Evolutionary conservation across 495 filamentous ascomycete species (phyloP).

Genomic region (Trypethelium eluteriae): DNA sequence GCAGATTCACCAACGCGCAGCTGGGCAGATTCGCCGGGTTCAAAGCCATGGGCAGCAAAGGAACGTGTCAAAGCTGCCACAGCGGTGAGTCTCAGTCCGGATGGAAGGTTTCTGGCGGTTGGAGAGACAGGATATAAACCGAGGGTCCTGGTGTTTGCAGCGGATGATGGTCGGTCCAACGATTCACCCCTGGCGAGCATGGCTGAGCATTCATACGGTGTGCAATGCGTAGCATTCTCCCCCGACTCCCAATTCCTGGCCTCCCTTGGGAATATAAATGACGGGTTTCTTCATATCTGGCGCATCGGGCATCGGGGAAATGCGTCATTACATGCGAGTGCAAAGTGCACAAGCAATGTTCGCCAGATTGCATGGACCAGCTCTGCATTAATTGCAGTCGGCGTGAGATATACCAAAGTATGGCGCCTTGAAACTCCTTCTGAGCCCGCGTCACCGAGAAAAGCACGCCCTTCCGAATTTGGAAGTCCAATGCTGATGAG

Average conservation of each 20-base stretch:
- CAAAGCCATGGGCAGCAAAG: constrained; percentile 72
- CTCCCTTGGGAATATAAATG: constrained; percentile 77
- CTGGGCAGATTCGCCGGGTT: constrained; percentile 52
- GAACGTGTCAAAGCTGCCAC: constrained; percentile 93
- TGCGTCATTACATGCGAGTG: constrained; percentile 82
- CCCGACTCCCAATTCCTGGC: constrained; percentile 80
- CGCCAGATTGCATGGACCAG: constrained; percentile 86
- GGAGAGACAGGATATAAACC: constrained; percentile 96
- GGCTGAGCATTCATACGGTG: constrained; percentile 83
- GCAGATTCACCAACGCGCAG: constrained; percentile 41
- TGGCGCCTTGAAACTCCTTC: constrained; percentile 69
- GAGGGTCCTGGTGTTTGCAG: constrained; percentile 80
- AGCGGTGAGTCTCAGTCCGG: constrained; percentile 83
- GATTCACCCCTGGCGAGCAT: constrained; percentile 80
- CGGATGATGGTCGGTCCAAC: constrained; percentile 61
- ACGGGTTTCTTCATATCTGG: constrained; percentile 94
- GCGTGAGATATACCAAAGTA: constrained; percentile 85
- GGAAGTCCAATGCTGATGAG: constrained; percentile 37
- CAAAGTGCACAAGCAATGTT: constrained; percentile 81
- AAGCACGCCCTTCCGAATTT: constrained; percentile 36
- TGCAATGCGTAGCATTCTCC: constrained; percentile 82
- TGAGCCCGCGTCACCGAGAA: constrained; percentile 38
- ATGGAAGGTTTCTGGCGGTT: constrained; percentile 82
- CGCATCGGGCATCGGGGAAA: constrained; percentile 69
- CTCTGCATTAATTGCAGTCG: constrained; percentile 60